These are phyloP conservation scores for Tilletia setariae DNA, from an alignment of 1,284 basidiomycete species.

Conservation along the genomic window DNA sequence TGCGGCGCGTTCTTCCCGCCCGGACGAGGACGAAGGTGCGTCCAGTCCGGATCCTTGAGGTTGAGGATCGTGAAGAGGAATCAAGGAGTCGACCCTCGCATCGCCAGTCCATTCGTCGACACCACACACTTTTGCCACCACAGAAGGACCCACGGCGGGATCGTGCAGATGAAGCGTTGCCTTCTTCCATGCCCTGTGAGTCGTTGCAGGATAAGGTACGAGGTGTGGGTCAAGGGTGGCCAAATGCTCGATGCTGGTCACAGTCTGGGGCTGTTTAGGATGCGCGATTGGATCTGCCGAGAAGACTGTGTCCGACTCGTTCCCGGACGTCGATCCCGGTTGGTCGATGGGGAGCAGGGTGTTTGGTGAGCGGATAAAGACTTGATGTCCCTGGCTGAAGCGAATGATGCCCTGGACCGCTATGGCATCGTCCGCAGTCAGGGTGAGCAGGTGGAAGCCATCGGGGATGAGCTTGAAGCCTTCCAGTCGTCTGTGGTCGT, in stretches of 20 bases:
- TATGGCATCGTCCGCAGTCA: neutral
- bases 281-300: neutral
- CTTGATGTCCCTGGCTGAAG: neutral
- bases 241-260: neutral
- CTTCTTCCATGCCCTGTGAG: neutral
- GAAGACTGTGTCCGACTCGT: no score
- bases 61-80: neutral
- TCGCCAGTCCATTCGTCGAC: slow-evolving; percentile 4
- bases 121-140: neutral
- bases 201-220: neutral
- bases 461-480: slow-evolving; percentile 12
- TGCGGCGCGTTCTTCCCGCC: no score
- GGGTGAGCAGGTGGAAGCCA: neutral
- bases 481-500: neutral
- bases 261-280: neutral
- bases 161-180: neutral
- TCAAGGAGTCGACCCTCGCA: neutral
- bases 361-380: neutral
- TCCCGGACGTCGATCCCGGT: neutral
- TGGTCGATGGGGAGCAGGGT: neutral
- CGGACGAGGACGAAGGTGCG: no score
- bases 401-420: neutral
- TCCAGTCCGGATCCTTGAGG: neutral
- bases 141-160: neutral
- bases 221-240: neutral